phyloP scores from a whole-genome alignment of 1,139 yeast genomes.

The Taphrina confusa region DNA sequence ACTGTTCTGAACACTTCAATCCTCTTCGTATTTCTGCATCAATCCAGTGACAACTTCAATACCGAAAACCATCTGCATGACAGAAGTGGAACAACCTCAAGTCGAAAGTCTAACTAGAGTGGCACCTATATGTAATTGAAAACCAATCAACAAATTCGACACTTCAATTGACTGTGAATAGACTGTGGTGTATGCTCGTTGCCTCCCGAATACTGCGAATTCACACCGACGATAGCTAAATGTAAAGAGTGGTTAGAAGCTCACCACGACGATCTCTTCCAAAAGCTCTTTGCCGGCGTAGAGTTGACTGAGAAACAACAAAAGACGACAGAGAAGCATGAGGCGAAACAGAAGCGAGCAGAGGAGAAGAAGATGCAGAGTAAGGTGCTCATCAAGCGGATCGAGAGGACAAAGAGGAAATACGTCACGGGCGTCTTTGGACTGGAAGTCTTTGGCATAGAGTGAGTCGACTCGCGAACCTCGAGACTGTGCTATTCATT shows the following conservation, averaged over 20 bases:
- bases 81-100: constrained; percentile 11
- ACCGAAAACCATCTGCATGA: neutral
- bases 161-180: neutral
- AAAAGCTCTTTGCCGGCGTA: constrained; percentile 59
- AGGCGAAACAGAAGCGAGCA: constrained; percentile 83
- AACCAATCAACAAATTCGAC: neutral
- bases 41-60: too few species aligned
- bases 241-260: constrained; percentile 81
- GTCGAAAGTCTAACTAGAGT: neutral
- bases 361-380: constrained; percentile 74
- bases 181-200: constrained; percentile 28
- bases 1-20: too few species aligned
- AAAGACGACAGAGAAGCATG: constrained; percentile 85
- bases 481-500: neutral
- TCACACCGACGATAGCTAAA: constrained; percentile 75
- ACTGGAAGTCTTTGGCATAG: constrained; percentile 80
- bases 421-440: constrained; percentile 86
- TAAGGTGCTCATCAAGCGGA: constrained; percentile 78
- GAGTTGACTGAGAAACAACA: constrained; percentile 72
- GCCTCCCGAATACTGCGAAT: constrained; percentile 69
- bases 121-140: constrained; percentile 9
- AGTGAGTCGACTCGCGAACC: too few species aligned
- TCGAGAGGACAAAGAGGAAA: constrained; percentile 87
- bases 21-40: too few species aligned
- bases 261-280: constrained; percentile 59